Evolutionary conservation across 306 rosid genomes (phyloP).

Genomic region (Castanea crenata): DNA sequence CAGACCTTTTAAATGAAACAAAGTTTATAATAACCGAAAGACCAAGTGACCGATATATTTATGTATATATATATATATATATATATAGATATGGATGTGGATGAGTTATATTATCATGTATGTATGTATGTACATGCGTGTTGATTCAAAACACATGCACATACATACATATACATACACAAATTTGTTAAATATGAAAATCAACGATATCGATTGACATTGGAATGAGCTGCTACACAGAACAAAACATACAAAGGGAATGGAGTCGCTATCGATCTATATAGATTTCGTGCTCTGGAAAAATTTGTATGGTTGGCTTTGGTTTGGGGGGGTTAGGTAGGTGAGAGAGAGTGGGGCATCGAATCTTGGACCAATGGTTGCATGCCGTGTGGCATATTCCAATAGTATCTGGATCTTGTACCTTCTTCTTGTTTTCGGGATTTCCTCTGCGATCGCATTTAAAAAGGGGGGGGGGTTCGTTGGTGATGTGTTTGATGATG

Average conservation of each 20-base stretch:
- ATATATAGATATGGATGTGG: too few relatives aligned
- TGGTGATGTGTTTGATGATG: too few relatives aligned
- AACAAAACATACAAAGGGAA: too few relatives aligned
- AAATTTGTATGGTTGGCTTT: background rate
- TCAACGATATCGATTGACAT: constrained; percentile 4
- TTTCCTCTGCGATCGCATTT: background rate
- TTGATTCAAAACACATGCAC: background rate
- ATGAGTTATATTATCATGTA: background rate
- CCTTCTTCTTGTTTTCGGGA: background rate
- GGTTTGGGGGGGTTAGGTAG: background rate
- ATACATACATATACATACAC: background rate
- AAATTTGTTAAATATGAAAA: constrained; percentile 1
- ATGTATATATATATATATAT: too few relatives aligned
- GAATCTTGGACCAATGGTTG: background rate
- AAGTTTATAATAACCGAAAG: too few relatives aligned
- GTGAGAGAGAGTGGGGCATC: too few relatives aligned
- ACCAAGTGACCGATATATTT: too few relatives aligned
- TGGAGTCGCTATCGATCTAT: background rate
- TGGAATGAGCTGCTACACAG: constrained; percentile 7
- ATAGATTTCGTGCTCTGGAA: background rate
- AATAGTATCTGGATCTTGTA: background rate
- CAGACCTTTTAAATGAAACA: too few relatives aligned
- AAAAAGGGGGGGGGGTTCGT: background rate
- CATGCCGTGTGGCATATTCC: background rate
- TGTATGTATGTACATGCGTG: constrained; percentile 13